Percentiles rank a stretch among this genome's conserved stretches.
These are phyloP conservation scores for Furcasterigmium sp. DNA, from an alignment of 2,329 filamentous ascomycete species.

Conservation along the genomic window DNA sequence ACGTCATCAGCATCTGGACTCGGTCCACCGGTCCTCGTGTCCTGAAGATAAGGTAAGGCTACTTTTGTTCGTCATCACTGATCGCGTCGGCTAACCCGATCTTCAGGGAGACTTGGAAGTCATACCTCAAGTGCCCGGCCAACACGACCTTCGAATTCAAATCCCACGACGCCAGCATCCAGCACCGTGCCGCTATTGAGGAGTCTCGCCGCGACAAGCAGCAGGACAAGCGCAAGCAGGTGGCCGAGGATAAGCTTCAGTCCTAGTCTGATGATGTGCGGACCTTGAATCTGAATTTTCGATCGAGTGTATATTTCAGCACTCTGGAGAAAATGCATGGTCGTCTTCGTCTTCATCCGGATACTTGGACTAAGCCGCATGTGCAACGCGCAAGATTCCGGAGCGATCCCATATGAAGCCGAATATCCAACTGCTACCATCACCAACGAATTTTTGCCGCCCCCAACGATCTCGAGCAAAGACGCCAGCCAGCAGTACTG, in stretches of 20 bases:
- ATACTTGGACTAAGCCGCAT: too few species aligned
- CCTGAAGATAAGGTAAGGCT: constrained; percentile 83
- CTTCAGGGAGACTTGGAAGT: constrained; percentile 87
- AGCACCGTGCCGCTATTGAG: constrained; percentile 84
- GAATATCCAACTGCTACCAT: too few species aligned
- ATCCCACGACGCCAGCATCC: constrained; percentile 92
- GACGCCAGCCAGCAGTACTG: too few species aligned
- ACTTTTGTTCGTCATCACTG: constrained; percentile 3
- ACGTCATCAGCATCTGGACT: constrained; percentile 97
- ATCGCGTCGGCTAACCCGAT: background rate
- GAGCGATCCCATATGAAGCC: too few species aligned
- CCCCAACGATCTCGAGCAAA: too few species aligned
- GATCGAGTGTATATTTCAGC: too few species aligned
- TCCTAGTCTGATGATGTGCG: background rate
- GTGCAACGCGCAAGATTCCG: too few species aligned
- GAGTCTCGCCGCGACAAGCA: constrained; percentile 86
- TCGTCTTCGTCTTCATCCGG: too few species aligned
- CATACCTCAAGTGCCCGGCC: constrained; percentile 75
- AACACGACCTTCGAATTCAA: constrained; percentile 95
- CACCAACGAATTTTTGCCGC: too few species aligned
- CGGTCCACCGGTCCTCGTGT: constrained; percentile 89
- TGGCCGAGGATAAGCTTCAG: constrained; percentile 20
- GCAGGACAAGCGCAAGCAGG: constrained; percentile 32
- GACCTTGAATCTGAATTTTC: constrained; percentile 1
- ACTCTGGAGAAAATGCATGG: too few species aligned